Evolutionary conservation across 106 monocot species (phyloP).

Genomic region (Dactylorhiza incarnata): DNA sequence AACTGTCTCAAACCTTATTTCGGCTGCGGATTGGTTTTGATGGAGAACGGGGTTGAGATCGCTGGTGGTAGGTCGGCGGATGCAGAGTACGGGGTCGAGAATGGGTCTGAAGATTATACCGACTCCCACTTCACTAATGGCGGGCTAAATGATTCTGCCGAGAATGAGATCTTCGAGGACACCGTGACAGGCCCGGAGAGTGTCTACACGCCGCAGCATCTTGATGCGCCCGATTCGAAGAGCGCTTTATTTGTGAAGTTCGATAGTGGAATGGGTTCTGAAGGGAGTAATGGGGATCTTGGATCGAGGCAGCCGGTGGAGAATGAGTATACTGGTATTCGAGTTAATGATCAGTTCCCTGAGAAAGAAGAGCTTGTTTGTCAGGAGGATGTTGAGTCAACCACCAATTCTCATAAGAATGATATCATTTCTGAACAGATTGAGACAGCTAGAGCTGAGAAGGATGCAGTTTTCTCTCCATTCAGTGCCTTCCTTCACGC

Average conservation of each 20-base stretch:
- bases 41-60: constrained; percentile 20
- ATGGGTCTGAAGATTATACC: neutral
- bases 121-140: neutral
- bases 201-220: neutral
- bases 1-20: neutral
- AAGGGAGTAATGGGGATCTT: constrained; percentile 1
- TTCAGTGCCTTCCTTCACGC: neutral
- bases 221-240: constrained; percentile 7
- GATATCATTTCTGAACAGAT: neutral
- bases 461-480: neutral
- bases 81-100: neutral
- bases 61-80: neutral
- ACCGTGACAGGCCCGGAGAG: constrained; percentile 9
- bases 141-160: constrained; percentile 1
- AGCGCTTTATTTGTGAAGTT: neutral
- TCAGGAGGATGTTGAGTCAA: neutral
- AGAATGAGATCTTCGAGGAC: constrained; percentile 32
- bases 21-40: constrained; percentile 1
- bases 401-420: neutral
- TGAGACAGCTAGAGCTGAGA: neutral
- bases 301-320: neutral
- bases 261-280: constrained; percentile 5
- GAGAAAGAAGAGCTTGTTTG: neutral
- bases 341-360: neutral
- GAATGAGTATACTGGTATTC: neutral